Percentiles rank a stretch among this genome's conserved stretches.
Conservation (phyloP, 2,329 filamentous ascomycete species). For the Epichloe hybrida region DNA sequence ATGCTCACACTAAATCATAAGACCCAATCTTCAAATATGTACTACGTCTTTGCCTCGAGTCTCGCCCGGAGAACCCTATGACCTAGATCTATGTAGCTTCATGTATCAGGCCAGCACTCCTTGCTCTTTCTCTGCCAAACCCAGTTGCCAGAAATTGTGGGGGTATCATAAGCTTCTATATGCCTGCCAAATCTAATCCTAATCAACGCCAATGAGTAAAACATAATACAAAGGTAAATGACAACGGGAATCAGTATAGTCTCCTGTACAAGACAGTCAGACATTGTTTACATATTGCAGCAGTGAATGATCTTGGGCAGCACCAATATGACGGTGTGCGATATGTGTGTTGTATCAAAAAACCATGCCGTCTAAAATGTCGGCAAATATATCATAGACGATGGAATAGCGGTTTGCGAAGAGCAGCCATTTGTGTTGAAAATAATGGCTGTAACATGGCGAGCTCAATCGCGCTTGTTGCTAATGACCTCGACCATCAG, state of each 20-base stretch:
- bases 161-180: slow-evolving; percentile 5
- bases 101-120: background rate
- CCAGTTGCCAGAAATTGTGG: background rate
- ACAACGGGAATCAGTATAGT: background rate
- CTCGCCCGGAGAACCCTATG: no score
- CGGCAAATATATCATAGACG: background rate
- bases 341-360: background rate
- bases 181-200: background rate
- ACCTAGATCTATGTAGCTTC: no score
- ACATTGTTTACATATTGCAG: background rate
- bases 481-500: slow-evolving; percentile 39
- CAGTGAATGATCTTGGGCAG: background rate
- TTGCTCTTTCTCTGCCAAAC: background rate
- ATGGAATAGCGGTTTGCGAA: background rate
- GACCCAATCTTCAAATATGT: no score
- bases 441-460: background rate
- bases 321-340: background rate
- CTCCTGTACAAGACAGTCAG: no score
- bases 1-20: no score
- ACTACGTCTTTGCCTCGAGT: no score
- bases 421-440: background rate
- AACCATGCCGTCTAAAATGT: background rate
- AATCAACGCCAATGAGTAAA: background rate
- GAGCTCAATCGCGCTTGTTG: slow-evolving; percentile 14
- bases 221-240: background rate